Conservation (phyloP, 768 basidiomycete genomes). For the Hirschioporus abietinus region DNA sequence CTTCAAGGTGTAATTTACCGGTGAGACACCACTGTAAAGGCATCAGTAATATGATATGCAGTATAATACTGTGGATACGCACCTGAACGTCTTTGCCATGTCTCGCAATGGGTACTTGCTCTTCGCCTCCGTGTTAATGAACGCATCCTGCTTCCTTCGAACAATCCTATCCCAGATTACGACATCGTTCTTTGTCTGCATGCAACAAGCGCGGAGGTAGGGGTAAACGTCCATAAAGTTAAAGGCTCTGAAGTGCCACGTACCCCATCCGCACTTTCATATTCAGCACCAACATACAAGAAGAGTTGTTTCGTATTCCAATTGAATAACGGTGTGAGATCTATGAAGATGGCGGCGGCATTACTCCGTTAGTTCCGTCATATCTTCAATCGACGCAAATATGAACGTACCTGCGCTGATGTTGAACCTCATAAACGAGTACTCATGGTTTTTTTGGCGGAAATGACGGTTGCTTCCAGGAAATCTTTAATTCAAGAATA, state of each 20-base stretch:
- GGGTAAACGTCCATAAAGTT: neutral
- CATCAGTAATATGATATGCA: neutral
- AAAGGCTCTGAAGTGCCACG: constrained; percentile 23
- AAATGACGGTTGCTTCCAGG: constrained; percentile 48
- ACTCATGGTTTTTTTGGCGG: constrained; percentile 60
- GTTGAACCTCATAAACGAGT: constrained; percentile 78
- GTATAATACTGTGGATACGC: constrained; percentile 26
- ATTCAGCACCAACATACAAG: constrained; percentile 82
- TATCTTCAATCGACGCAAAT: neutral
- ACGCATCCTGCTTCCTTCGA: constrained; percentile 69
- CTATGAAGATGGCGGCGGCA: constrained; percentile 35
- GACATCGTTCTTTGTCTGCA: constrained; percentile 65
- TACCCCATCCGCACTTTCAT: constrained; percentile 67
- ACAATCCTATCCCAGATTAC: constrained; percentile 93
- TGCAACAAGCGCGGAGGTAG: constrained; percentile 11
- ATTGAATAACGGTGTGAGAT: constrained; percentile 78
- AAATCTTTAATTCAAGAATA: constrained; percentile 27
- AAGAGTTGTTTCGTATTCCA: constrained; percentile 98
- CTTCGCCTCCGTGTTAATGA: constrained; percentile 56
- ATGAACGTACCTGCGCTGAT: constrained; percentile 63
- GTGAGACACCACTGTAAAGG: constrained; percentile 49
- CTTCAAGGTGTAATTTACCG: constrained; percentile 68
- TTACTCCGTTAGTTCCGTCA: neutral
- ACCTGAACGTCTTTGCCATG: constrained; percentile 70
- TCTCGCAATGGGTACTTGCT: constrained; percentile 87